Base-by-base conservation (phyloP, 2,329 filamentous ascomycete genomes). In the Exophiala sp. region DNA sequence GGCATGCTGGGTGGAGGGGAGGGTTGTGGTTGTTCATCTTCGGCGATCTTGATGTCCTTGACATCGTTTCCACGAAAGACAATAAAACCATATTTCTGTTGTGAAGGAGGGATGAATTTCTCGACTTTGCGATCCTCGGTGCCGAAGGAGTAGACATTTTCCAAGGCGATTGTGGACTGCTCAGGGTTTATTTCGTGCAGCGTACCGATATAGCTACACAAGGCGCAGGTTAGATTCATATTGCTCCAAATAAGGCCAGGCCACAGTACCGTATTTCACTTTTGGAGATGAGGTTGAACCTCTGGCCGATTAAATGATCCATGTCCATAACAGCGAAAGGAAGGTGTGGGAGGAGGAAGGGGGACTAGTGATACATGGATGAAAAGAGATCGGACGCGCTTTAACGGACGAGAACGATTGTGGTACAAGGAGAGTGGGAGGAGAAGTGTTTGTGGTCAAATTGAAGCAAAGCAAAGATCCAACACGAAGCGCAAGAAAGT, bases 101-200 rank as follows among this genome's bases (percentile, higher is more conserved):
- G 86, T 33, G 89, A 92, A 3, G 90, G 82, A 35, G 87, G 76
- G 54, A 96, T 88, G 74, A 96, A 91, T 61, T 95, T 88, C 14
- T 86, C 82, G 63, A 80, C 83, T 68, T 86, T 87, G 62, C 94
- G 89, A 52, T 91, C 91, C 76, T 99, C 94, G 29, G 94, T 96
- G 64, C 94, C 94, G 69, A 87, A 95, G 3, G 92, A 97, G 60
- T 86, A 84, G 70, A 99, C 94, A 82, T 96, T 92, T 71, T 99
- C 91, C 62, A 99, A 85, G 39, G 94, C 95, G 67, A 99, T 95
- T 62, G 94, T 97, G 43, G 92, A 95, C 65, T 90, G 88, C 72
- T 96, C 91, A 59, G 92, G 95, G 74, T 96, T 96, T 82, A 99
- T 99, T 72, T 96, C 89, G 76, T 96, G 91, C 48, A 99, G 85